Percentiles rank a stretch among this genome's conserved stretches.
phyloP scores from a whole-genome alignment of 139 green algal species.

The Closterium sp. region DNA sequence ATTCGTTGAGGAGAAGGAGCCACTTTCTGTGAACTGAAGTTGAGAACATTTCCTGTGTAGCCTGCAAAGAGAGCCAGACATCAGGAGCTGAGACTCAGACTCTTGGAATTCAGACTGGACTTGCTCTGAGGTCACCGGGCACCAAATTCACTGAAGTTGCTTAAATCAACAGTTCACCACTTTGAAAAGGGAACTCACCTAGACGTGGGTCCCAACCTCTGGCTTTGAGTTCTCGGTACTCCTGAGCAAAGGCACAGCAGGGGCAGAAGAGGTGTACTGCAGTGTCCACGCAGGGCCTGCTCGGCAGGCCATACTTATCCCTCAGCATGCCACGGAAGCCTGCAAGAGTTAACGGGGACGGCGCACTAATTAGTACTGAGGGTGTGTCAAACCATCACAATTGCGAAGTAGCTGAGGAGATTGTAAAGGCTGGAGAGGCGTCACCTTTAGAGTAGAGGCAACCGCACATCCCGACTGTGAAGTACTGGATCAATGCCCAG shows the following conservation, averaged over 20 bases:
- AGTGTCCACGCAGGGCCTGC: conserved; percentile 30
- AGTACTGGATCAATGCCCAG: background rate
- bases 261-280: conserved; percentile 43
- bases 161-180: background rate
- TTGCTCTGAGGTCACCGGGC: background rate
- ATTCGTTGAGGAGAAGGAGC: background rate
- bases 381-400: no score
- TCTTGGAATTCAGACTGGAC: background rate
- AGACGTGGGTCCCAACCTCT: conserved; percentile 14
- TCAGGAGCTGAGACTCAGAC: background rate
- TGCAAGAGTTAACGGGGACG: background rate
- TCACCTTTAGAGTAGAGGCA: background rate
- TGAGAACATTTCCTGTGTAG: background rate
- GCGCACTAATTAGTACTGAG: no score
- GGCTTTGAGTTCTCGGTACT: conserved; percentile 40
- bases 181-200: background rate
- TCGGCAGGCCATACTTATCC: conserved; percentile 17
- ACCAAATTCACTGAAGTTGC: no score
- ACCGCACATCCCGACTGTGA: background rate
- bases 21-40: background rate
- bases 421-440: background rate
- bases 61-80: background rate
- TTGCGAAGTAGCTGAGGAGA: background rate
- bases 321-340: conserved; percentile 18
- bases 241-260: conserved; percentile 29